A percentile compares a stretch with the other conserved stretches of the same genome.
Evolutionary conservation across 106 monocot genomes (phyloP).

Genomic region (Dioscorea zingiberensis): DNA sequence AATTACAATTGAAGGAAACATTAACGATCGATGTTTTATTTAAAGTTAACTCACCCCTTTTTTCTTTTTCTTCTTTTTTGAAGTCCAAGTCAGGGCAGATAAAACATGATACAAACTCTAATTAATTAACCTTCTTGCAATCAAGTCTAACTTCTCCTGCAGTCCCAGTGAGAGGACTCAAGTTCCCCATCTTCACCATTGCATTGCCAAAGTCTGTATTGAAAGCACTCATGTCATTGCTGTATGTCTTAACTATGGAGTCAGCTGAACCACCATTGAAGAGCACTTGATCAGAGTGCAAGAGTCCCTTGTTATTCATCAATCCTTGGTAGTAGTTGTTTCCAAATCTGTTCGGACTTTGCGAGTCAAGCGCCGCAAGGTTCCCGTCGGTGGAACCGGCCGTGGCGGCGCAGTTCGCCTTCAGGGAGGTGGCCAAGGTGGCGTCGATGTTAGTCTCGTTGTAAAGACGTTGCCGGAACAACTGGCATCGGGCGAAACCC

Average conservation of each 20-base stretch:
- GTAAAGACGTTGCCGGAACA: constrained; percentile 24
- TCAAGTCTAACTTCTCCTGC: constrained; percentile 16
- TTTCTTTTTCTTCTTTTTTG: too few relatives aligned
- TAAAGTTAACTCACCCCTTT: too few relatives aligned
- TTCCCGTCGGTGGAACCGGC: constrained; percentile 9
- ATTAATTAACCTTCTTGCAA: constrained; percentile 21
- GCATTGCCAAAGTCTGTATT: constrained; percentile 24
- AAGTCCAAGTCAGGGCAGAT: too few relatives aligned
- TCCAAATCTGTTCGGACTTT: constrained; percentile 16
- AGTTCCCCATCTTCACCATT: constrained; percentile 27
- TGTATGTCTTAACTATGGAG: constrained; percentile 17
- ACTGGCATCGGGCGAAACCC: constrained; percentile 17
- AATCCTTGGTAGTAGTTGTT: constrained; percentile 22
- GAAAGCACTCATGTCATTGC: constrained; percentile 11
- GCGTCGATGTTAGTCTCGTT: constrained; percentile 27
- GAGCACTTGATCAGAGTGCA: constrained; percentile 37
- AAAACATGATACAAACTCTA: too few relatives aligned
- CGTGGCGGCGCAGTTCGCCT: constrained; percentile 7
- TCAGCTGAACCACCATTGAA: constrained; percentile 20
- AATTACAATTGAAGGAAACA: too few relatives aligned
- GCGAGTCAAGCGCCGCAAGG: constrained; percentile 12
- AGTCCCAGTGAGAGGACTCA: constrained; percentile 21
- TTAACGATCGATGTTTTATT: too few relatives aligned
- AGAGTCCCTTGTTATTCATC: constrained; percentile 16
- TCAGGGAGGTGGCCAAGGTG: constrained; percentile 3